These are phyloP conservation scores for Alternaria postmessia DNA, from an alignment of 2,329 filamentous ascomycete genomes.

Conservation along the genomic window DNA sequence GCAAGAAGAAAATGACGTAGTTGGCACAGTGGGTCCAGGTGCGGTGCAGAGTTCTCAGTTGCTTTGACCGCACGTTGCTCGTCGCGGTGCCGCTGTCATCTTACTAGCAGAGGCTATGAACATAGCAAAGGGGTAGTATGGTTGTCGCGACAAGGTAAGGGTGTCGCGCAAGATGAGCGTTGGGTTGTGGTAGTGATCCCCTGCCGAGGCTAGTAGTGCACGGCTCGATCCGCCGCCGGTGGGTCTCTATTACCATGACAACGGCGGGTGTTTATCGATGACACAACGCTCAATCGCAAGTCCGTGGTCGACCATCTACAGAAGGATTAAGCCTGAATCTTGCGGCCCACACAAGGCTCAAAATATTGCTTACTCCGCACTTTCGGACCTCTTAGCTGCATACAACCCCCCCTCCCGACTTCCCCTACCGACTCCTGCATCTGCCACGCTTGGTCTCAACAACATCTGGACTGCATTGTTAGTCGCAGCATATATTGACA, in stretches of 20 bases:
- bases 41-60: neutral
- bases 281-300: slow-evolving; percentile 13
- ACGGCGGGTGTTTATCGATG: slow-evolving; percentile 32
- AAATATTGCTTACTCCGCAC: slow-evolving; percentile 40
- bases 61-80: slow-evolving; percentile 11
- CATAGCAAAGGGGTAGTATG: slow-evolving; percentile 4
- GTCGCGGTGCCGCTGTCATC: slow-evolving; percentile 4
- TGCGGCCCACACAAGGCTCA: slow-evolving; percentile 36
- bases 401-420: slow-evolving; percentile 24
- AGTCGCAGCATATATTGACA: slow-evolving; percentile 13
- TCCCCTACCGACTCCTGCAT: slow-evolving; percentile 29
- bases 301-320: slow-evolving; percentile 14
- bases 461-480: slow-evolving; percentile 13
- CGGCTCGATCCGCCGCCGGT: slow-evolving; percentile 17
- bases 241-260: slow-evolving; percentile 23
- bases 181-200: slow-evolving; percentile 4
- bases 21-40: neutral
- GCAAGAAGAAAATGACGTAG: slow-evolving; percentile 10
- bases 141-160: slow-evolving; percentile 13
- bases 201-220: slow-evolving; percentile 21
- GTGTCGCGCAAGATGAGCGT: slow-evolving; percentile 18
- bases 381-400: slow-evolving; percentile 38
- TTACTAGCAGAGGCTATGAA: neutral
- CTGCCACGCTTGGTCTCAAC: slow-evolving; percentile 18
- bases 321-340: slow-evolving; percentile 22